Conservation (phyloP, 371 early-diverging fungal genomes). For the Rhizopus microsporus region DNA sequence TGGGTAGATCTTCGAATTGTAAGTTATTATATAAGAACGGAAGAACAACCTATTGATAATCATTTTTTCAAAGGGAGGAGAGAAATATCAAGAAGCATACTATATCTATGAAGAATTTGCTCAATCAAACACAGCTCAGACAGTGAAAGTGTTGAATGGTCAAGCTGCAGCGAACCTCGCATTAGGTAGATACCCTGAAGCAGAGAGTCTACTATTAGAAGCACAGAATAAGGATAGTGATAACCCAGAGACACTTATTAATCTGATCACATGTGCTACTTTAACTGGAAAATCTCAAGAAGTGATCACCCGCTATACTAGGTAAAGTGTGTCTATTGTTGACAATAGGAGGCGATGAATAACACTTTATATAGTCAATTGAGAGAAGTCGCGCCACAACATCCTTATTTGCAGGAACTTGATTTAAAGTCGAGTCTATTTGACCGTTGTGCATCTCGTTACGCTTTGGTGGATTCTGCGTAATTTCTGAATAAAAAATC, state of each 20-base stretch:
- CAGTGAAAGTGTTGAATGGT: slow-evolving; percentile 75
- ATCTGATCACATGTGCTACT: slow-evolving; percentile 74
- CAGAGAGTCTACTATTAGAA: slow-evolving; percentile 80
- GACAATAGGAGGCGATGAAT: background rate
- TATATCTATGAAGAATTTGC: slow-evolving; percentile 95
- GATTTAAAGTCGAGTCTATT: slow-evolving; percentile 80
- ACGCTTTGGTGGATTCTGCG: slow-evolving; percentile 39
- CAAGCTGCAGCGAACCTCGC: slow-evolving; percentile 88
- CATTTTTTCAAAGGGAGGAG: slow-evolving; percentile 59
- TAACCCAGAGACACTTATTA: slow-evolving; percentile 87
- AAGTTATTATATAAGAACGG: slow-evolving; percentile 14
- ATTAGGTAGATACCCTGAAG: slow-evolving; percentile 82
- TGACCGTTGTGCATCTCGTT: slow-evolving; percentile 64
- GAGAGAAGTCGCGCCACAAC: slow-evolving; percentile 76
- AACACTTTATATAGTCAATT: slow-evolving; percentile 63
- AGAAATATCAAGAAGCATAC: slow-evolving; percentile 84
- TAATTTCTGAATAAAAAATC: slow-evolving; percentile 10
- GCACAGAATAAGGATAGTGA: slow-evolving; percentile 77
- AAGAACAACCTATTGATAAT: background rate
- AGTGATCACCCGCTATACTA: slow-evolving; percentile 64
- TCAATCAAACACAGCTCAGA: slow-evolving; percentile 72
- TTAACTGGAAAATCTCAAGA: slow-evolving; percentile 73
- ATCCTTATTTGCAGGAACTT: slow-evolving; percentile 77
- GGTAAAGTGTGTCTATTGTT: slow-evolving; percentile 40
- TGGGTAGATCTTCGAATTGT: slow-evolving; percentile 80